Base-by-base conservation (phyloP, 768 basidiomycete species). In the Trichaptum fuscoviolaceum region DNA sequence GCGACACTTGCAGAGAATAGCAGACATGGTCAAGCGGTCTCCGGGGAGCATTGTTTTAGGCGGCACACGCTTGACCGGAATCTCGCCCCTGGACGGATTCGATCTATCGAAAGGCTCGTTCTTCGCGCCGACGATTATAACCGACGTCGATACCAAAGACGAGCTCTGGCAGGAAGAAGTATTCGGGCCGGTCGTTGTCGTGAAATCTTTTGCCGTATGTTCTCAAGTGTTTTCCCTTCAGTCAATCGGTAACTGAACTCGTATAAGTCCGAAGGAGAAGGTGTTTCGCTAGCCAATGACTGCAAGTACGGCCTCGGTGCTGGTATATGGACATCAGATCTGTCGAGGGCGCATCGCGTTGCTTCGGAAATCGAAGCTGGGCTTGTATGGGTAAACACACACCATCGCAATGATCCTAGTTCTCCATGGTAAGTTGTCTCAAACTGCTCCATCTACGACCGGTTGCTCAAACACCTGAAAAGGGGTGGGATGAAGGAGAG, bases 401-500 rank as follows among this genome's bases (percentile, higher is more conserved):
- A 94, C 70, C 93, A 95, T 72, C 84, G 93, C 60, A 95, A 95
- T 70, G 92, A 95, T 72, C 93, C 93, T 8, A 90, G 89, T 69
- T 93, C 91, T 35, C 92, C 93, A 57, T 95, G 93, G 93, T 92
- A 30, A 30, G 73, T 52, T 73, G 3, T n/a, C 35, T n/a, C n/a
- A n/a, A 57, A 64, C 65, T 23, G n/a, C n/a, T 25, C 52, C 24
- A 57, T 12, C 30, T 17, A 42, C 25, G 8, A 12, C 63, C 58
- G 1, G 18, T 17, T 60, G 60, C 35, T 35, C 18, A 34, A 4
- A 42, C 15, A 5, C 35, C 62, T 34, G 59, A 42, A n/a, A 68
- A 91, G 91, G 91, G 92, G 92, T 23, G 92, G 92, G 7, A 91
- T 93, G 91, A 93, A 94, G 74, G 89, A 90, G 69, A 94, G 92